Conservation (phyloP, 1,284 basidiomycete species). For the Takashimella koratensis region DNA sequence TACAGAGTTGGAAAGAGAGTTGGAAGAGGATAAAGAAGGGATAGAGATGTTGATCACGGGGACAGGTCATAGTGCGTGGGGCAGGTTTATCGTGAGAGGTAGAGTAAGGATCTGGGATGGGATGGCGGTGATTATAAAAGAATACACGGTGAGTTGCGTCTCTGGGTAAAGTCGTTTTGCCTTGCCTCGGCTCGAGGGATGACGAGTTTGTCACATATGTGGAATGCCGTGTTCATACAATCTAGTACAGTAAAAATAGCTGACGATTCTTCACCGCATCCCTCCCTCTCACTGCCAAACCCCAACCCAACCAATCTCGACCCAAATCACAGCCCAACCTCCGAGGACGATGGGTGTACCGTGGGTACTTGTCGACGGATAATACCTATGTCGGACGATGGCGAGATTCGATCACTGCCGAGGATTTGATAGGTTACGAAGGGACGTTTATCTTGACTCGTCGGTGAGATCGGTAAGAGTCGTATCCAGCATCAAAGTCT, state of each 20-base stretch:
- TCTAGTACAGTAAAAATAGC: too few species aligned
- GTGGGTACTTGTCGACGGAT: conserved; percentile 49
- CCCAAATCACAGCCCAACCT: conserved; percentile 48
- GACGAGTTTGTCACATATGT: too few species aligned
- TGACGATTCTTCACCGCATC: too few species aligned
- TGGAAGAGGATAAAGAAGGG: conserved; percentile 27
- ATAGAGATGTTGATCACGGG: conserved; percentile 51
- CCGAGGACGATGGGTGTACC: conserved; percentile 54
- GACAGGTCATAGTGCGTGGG: conserved; percentile 55
- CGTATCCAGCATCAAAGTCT: too few species aligned
- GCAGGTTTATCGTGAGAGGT: conserved; percentile 52
- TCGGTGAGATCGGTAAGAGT: conserved; percentile 39
- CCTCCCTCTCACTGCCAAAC: neutral
- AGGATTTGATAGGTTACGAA: conserved; percentile 48
- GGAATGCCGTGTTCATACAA: too few species aligned
- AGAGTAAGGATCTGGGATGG: conserved; percentile 55
- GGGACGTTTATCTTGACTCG: conserved; percentile 50
- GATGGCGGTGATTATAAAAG: conserved; percentile 53
- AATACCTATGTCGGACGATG: conserved; percentile 47
- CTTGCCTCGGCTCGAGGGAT: too few species aligned
- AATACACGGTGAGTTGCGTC: conserved; percentile 52
- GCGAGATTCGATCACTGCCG: conserved; percentile 48
- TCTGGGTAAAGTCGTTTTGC: too few species aligned
- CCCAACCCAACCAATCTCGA: neutral
- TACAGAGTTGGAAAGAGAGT: conserved; percentile 30